A percentile compares a stretch with the other conserved stretches of the same genome.
These are phyloP conservation scores for Cronartium ribicola DNA, from an alignment of 1,284 basidiomycete species.

Conservation along the genomic window DNA sequence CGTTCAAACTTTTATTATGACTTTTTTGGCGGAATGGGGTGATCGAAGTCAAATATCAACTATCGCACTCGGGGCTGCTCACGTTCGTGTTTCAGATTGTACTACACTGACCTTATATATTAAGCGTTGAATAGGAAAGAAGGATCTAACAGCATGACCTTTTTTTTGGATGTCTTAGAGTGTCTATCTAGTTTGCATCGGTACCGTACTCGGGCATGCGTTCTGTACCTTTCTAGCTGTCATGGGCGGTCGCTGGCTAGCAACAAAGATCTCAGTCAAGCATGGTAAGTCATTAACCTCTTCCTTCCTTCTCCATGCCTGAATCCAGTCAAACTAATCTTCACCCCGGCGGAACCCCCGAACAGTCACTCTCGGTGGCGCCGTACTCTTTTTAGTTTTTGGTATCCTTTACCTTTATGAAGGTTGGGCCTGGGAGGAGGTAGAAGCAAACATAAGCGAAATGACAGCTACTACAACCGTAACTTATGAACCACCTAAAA, in stretches of 20 bases:
- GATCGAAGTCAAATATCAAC: constrained; percentile 96
- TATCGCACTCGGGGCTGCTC: constrained; percentile 89
- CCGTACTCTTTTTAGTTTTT: constrained; percentile 76
- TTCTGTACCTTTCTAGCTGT: constrained; percentile 86
- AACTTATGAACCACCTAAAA: too few species aligned
- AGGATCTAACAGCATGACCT: not conserved
- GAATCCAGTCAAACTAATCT: not conserved
- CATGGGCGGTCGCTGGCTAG: constrained; percentile 80
- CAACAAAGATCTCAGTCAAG: constrained; percentile 89
- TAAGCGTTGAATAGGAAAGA: not conserved
- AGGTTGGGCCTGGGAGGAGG: constrained; percentile 43
- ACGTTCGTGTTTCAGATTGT: constrained; percentile 62
- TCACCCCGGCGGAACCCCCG: not conserved
- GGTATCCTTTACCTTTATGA: constrained; percentile 55
- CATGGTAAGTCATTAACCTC: constrained; percentile 61
- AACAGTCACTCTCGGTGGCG: constrained; percentile 77
- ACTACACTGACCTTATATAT: not conserved
- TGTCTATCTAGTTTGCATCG: constrained; percentile 74
- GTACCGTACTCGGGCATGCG: constrained; percentile 82
- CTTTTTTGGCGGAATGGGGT: constrained; percentile 97
- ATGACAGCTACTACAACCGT: not conserved
- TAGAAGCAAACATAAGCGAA: not conserved
- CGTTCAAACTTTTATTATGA: constrained; percentile 89
- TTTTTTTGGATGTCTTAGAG: constrained; percentile 55
- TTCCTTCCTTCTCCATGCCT: not conserved